phyloP scores from a whole-genome alignment of 164 flowering plant species.

The Platanus orientalis region DNA sequence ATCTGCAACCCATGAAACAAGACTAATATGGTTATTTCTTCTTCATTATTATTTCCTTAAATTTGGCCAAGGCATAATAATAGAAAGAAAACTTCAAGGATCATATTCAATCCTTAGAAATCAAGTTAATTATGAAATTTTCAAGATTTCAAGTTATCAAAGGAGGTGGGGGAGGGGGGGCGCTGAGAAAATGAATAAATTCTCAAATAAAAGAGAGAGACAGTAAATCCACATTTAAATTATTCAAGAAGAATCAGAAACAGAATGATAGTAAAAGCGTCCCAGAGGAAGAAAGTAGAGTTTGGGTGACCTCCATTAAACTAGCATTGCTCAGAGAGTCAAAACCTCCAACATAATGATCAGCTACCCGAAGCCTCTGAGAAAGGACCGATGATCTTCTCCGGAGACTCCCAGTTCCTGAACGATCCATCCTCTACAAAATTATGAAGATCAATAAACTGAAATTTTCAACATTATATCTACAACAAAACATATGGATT shows the following conservation, averaged over 20 bases:
- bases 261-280: not conserved
- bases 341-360: constrained; percentile 28
- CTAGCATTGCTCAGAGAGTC: constrained; percentile 63
- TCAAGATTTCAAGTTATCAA: not conserved
- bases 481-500: too few relatives aligned
- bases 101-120: not conserved
- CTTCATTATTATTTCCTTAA: not conserved
- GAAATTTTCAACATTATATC: not conserved
- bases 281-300: not conserved
- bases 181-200: not conserved
- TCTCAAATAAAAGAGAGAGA: too few relatives aligned
- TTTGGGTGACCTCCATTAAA: constrained; percentile 68
- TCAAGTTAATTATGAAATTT: not conserved
- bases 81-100: not conserved
- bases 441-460: not conserved
- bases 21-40: not conserved
- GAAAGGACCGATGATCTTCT: constrained; percentile 45
- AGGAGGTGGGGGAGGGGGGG: too few relatives aligned
- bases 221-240: too few relatives aligned
- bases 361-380: constrained; percentile 38
- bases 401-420: constrained; percentile 52
- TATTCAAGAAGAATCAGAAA: not conserved
- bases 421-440: constrained; percentile 62
- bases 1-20: constrained; percentile 38
- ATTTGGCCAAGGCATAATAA: not conserved